Percentiles rank a stretch among this genome's conserved stretches.
Evolutionary conservation across 495 filamentous ascomycete genomes (phyloP).

Genomic region (Daldinia loculata): DNA sequence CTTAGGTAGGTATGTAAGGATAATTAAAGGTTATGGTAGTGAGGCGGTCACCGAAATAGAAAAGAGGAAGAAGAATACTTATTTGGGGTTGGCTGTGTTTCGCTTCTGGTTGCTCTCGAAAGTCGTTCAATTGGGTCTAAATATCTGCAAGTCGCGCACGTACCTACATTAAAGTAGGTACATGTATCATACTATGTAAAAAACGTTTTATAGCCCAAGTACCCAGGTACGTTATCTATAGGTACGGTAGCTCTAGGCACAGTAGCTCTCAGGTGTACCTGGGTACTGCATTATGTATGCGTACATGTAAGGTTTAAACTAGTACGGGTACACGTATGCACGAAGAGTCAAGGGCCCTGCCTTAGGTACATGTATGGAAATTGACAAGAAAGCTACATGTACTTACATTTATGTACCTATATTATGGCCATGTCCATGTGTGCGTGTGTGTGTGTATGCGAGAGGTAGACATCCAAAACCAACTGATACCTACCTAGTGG

Average conservation of each 20-base stretch:
- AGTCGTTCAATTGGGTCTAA: constrained; percentile 20
- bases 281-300: constrained; percentile 1
- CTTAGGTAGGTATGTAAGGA: not conserved
- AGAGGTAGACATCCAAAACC: not conserved
- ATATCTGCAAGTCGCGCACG: constrained; percentile 6
- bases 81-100: constrained; percentile 32
- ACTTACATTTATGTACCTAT: not conserved
- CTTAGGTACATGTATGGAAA: not conserved
- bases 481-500: not conserved
- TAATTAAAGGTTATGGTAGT: not conserved
- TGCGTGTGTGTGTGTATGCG: too few relatives aligned
- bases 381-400: not conserved
- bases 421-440: too few relatives aligned
- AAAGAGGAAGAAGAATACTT: constrained; percentile 18
- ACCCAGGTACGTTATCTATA: not conserved
- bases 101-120: constrained; percentile 14
- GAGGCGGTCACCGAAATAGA: constrained; percentile 37
- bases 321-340: not conserved
- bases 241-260: not conserved
- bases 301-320: not conserved
- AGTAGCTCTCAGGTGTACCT: not conserved
- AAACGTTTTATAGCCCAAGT: not conserved
- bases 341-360: not conserved
- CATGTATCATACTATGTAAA: not conserved
- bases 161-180: constrained; percentile 8